phyloP scores from a whole-genome alignment of 257 asterid genomes.

The Primulina eburnea region DNA sequence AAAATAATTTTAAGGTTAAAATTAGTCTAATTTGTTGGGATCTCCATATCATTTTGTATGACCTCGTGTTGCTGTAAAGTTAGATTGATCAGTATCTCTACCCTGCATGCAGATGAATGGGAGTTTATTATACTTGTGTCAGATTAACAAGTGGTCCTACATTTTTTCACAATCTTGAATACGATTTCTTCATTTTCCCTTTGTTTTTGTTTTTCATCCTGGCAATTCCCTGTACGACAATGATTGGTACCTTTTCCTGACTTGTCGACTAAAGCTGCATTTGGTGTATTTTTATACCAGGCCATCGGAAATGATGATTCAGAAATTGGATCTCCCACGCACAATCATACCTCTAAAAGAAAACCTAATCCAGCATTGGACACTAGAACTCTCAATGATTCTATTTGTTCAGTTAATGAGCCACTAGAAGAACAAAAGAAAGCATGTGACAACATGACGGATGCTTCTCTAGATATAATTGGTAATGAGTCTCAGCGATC shows the following conservation, averaged over 20 bases:
- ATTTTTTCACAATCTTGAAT: background rate
- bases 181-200: too few relatives aligned
- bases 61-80: background rate
- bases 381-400: conserved; percentile 38
- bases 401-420: conserved; percentile 47
- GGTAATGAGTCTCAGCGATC: conserved; percentile 65
- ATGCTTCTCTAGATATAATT: conserved; percentile 42
- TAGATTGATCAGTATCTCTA: conserved; percentile 8
- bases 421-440: conserved; percentile 51
- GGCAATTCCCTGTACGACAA: conserved; percentile 13
- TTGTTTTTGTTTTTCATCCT: background rate
- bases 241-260: background rate
- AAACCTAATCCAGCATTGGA: conserved; percentile 39
- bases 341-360: conserved; percentile 34
- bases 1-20: too few relatives aligned
- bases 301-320: conserved; percentile 66
- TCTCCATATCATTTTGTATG: conserved; percentile 4
- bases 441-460: conserved; percentile 41
- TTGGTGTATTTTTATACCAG: conserved; percentile 42
- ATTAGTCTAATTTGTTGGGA: conserved; percentile 4
- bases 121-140: conserved; percentile 1
- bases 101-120: background rate
- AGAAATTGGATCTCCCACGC: conserved; percentile 55
- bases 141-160: background rate
- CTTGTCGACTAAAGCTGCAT: conserved; percentile 17